Evolutionary conservation across 2,329 filamentous ascomycete genomes (phyloP), one percentile per base, ranked within the genome.

Genomic region (Trichothecium roseum): DNA sequence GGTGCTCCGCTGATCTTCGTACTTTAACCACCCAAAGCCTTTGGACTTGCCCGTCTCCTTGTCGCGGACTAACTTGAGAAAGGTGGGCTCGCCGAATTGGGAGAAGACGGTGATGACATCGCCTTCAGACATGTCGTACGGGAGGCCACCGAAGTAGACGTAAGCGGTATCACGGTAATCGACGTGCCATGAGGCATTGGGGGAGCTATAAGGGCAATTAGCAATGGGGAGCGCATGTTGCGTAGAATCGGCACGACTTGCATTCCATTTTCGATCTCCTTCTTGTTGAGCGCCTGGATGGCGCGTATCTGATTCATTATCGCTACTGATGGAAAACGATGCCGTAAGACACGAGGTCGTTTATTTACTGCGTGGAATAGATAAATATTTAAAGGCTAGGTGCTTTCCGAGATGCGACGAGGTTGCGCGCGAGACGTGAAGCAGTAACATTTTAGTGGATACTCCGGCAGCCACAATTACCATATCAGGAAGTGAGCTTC

Each of bases 151-250:
- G 47, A 98, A 88, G 68, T 95, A 94, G 55, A 98, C 68, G 59
- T 89, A 98, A 40, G 91, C 93, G 2, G 91, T 96, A 64, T 94
- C 91, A 62, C 86, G 84, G 63, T 96, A 98, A 66, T 98, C 93
- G 56, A 82, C 81, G 57, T 96, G 89, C 89, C 89, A 96, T 38
- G 89, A 95, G 43, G 82, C 89, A 60, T 87, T 79, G 29, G 88
- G 81, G 3, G 81, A 72, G 47, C 86, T 88, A 17, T 32, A 55
- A 28, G 55, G 30, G 15, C 33, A 28, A 42, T 57, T 44, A 55
- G 56, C 38, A 29, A 30, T 31, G n/a, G 16, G 12, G 35, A 16
- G 29, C 10, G 6, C 2, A 10, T 18, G 30, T 24, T 18, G 31
- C 14, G 31, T 33, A 18, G 13, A n/a, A 27, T 35, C 18, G 29